Evolutionary conservation across 23 red algal species (phyloP).

Genomic region (Chondrus crispus): DNA sequence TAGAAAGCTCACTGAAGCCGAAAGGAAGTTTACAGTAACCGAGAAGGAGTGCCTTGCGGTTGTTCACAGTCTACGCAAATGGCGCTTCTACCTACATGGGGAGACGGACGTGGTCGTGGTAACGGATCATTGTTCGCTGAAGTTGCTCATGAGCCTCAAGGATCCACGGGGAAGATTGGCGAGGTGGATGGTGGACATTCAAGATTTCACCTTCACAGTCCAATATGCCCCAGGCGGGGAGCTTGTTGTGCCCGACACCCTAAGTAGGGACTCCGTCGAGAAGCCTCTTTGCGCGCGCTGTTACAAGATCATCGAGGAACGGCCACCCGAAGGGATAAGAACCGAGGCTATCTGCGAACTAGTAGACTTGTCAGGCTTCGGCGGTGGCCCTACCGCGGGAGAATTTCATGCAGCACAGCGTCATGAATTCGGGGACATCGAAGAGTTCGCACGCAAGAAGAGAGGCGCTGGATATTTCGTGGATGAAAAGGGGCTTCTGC

Average conservation of each 20-base stretch:
- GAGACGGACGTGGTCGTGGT: not conserved
- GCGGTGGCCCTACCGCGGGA: not conserved
- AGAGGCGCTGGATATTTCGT: not conserved
- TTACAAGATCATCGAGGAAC: not conserved
- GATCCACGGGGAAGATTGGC: not conserved
- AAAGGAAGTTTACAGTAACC: not conserved
- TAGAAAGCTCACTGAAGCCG: not conserved
- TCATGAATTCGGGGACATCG: not conserved
- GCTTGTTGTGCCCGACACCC: not conserved
- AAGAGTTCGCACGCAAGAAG: not conserved
- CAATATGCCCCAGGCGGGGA: not conserved
- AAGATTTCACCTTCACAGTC: not conserved
- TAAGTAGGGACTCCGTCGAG: not conserved
- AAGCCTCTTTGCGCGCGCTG: not conserved
- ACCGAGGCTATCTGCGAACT: not conserved
- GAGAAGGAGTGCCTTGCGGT: not conserved
- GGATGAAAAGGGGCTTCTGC: not conserved
- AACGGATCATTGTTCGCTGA: conserved; percentile 1
- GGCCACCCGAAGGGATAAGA: not conserved
- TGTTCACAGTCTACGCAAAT: not conserved
- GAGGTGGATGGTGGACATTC: conserved; percentile 2
- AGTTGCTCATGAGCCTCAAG: not conserved
- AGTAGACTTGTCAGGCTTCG: not conserved
- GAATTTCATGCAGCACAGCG: not conserved
- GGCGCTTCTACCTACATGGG: conserved; percentile 3